Percentiles rank a stretch among this genome's conserved stretches.
phyloP scores from a whole-genome alignment of 306 rosid species.

The Echinosophora koreensis region DNA sequence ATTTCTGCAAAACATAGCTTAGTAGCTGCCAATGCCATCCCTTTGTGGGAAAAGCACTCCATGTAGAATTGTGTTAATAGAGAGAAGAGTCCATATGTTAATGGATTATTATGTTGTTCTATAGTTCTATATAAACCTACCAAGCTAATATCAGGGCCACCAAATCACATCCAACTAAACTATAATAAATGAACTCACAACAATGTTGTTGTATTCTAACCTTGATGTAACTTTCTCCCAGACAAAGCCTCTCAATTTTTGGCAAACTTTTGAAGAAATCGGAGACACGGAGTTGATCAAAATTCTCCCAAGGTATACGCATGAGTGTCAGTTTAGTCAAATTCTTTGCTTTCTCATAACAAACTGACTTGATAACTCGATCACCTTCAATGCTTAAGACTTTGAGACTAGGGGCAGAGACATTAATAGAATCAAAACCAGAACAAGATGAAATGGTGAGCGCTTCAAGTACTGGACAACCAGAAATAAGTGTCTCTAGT shows the following conservation, averaged over 20 bases:
- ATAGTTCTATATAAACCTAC: background rate
- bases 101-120: too few species aligned
- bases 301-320: background rate
- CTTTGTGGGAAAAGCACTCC: too few species aligned
- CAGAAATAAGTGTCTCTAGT: conserved; percentile 25
- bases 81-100: too few species aligned
- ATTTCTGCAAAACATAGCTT: too few species aligned
- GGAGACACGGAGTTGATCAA: background rate
- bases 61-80: too few species aligned
- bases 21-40: too few species aligned
- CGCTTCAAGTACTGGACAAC: background rate
- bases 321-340: background rate
- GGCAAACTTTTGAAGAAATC: conserved; percentile 7
- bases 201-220: conserved; percentile 1
- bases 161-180: background rate
- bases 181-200: background rate
- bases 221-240: too few species aligned
- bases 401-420: conserved; percentile 5
- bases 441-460: conserved; percentile 5
- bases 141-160: background rate
- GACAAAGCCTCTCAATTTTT: background rate
- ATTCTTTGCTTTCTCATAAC: conserved; percentile 2
- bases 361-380: background rate
- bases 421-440: conserved; percentile 16
- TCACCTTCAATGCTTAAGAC: background rate